These are phyloP conservation scores for Rhizopogon salebrosus DNA, from an alignment of 768 basidiomycete species.

Conservation along the genomic window DNA sequence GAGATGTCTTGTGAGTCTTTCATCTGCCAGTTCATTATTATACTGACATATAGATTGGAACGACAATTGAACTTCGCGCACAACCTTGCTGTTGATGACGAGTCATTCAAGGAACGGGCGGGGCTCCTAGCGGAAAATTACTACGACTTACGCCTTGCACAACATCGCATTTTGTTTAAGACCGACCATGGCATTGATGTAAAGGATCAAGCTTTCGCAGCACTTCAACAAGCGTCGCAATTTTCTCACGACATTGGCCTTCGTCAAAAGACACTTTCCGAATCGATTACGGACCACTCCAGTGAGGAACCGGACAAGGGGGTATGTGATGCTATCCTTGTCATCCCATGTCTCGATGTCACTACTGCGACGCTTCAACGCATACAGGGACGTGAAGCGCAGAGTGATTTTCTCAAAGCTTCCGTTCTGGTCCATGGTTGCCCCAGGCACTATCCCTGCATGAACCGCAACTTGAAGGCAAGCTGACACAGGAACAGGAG, in stretches of 20 bases:
- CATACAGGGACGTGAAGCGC: neutral
- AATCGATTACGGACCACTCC: neutral
- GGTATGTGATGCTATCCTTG: neutral
- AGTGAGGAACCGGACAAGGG: neutral
- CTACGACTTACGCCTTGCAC: neutral
- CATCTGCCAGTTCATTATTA: neutral
- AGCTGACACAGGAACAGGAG: too few species aligned
- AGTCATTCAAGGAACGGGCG: neutral
- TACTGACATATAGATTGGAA: neutral
- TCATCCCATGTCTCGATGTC: neutral
- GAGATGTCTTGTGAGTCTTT: neutral
- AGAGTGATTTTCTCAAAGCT: neutral
- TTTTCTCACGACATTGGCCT: neutral
- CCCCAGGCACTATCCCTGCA: neutral
- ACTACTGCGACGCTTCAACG: neutral
- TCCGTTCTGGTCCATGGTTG: neutral
- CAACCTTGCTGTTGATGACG: neutral
- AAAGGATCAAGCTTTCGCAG: neutral
- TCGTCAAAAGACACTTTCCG: neutral
- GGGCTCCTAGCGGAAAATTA: neutral
- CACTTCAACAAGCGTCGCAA: neutral
- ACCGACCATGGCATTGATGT: neutral
- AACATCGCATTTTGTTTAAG: neutral
- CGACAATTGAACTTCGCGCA: neutral
- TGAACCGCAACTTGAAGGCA: too few species aligned